phyloP scores from a whole-genome alignment of 139 green algal genomes.

The Ostreobium quekettii region DNA sequence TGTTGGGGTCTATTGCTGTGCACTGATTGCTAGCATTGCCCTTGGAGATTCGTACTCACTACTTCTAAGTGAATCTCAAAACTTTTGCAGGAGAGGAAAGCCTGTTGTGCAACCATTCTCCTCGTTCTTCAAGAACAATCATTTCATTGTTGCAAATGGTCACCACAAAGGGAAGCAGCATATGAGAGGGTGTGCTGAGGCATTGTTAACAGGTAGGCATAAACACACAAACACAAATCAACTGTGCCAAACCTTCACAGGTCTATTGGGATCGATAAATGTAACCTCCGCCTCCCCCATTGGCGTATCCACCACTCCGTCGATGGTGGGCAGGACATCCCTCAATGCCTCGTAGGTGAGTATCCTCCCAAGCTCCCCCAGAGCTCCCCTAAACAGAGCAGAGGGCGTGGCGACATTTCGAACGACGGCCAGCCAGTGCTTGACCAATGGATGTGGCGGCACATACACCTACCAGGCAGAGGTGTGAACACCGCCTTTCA shows the following conservation, averaged over 20 bases:
- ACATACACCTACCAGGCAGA: slow-evolving; percentile 71
- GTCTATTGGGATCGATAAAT: slow-evolving; percentile 67
- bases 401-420: slow-evolving; percentile 72
- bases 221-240: no score
- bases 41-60: no score
- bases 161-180: neutral
- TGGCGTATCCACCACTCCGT: slow-evolving; percentile 71
- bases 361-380: slow-evolving; percentile 83
- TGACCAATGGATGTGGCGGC: slow-evolving; percentile 89
- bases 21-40: no score
- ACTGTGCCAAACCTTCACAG: slow-evolving; percentile 87
- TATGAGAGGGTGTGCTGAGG: no score
- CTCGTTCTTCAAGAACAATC: no score
- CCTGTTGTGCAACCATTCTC: no score
- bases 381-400: slow-evolving; percentile 64
- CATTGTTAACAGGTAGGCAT: no score
- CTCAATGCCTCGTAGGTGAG: slow-evolving; percentile 81
- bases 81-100: no score
- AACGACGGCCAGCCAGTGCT: slow-evolving; percentile 91
- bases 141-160: no score
- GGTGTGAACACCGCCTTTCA: neutral
- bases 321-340: slow-evolving; percentile 79
- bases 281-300: slow-evolving; percentile 66
- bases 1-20: no score
- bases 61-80: no score